A percentile compares a stretch with the other conserved stretches of the same genome.
Evolutionary conservation across 1,284 basidiomycete genomes (phyloP).

Genomic region (Naganishia albida): DNA sequence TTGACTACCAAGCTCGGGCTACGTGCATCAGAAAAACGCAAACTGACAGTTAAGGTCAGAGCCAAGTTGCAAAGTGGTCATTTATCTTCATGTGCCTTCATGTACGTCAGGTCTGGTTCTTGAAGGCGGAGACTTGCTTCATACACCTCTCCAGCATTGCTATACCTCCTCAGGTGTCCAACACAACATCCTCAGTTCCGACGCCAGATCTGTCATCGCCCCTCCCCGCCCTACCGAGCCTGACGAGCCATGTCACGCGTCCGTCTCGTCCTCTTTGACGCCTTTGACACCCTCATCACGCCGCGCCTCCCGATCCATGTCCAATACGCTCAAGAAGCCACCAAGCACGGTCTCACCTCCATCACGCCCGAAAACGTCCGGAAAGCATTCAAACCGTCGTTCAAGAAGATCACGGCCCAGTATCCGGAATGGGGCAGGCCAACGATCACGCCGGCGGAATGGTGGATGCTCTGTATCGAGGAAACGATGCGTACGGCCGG

Average conservation of each 20-base stretch:
- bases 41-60: too few species aligned
- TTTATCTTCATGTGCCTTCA: too few species aligned
- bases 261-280: conserved; percentile 52
- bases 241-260: conserved; percentile 34
- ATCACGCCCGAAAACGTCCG: conserved; percentile 45
- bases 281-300: conserved; percentile 54
- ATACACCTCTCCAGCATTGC: too few species aligned
- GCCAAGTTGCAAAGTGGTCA: too few species aligned
- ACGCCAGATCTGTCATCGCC: too few species aligned
- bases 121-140: too few species aligned
- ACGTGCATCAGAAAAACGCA: too few species aligned
- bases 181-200: too few species aligned
- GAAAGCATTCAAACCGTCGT: conserved; percentile 50
- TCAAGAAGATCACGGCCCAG: conserved; percentile 41
- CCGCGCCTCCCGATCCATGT: conserved; percentile 50
- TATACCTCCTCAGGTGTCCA: too few species aligned
- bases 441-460: conserved; percentile 46
- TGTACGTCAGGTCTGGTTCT: too few species aligned
- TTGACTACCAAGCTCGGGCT: too few species aligned
- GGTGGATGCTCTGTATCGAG: conserved; percentile 51
- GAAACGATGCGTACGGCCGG: conserved; percentile 48
- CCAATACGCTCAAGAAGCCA: conserved; percentile 53
- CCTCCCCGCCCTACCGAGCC: background rate
- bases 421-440: conserved; percentile 52
- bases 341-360: conserved; percentile 42